Percentiles rank a stretch among this genome's conserved stretches.
Conservation (phyloP, 2,329 filamentous ascomycete species). For the Sphaceloma murrayae region DNA sequence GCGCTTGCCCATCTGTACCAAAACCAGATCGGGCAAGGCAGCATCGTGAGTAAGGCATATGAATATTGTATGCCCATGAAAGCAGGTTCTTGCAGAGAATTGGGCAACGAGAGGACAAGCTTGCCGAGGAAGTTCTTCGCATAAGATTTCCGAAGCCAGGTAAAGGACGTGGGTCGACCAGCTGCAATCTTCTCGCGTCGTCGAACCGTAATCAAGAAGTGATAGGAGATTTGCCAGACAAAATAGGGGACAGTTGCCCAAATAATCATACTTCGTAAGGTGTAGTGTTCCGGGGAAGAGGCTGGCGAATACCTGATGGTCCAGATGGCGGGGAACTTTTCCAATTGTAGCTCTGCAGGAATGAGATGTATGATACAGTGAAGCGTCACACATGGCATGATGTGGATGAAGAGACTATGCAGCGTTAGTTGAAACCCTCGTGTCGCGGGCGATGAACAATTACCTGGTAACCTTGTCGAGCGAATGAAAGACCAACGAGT, state of each 20-base stretch:
- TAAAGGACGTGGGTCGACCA: slow-evolving; percentile 90
- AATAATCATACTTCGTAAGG: slow-evolving; percentile 71
- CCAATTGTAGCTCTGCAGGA: slow-evolving; percentile 52
- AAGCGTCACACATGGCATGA: slow-evolving; percentile 92
- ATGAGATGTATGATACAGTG: slow-evolving; percentile 87
- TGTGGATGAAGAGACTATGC: slow-evolving; percentile 84
- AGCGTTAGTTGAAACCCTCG: slow-evolving; percentile 16
- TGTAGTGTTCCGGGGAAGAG: slow-evolving; percentile 70
- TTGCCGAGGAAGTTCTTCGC: slow-evolving; percentile 81
- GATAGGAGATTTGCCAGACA: slow-evolving; percentile 86
- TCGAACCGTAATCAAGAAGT: slow-evolving; percentile 89
- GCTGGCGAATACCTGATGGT: slow-evolving; percentile 61
- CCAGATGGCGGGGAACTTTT: slow-evolving; percentile 76
- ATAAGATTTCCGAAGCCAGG: slow-evolving; percentile 89
- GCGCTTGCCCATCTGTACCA: slow-evolving; percentile 73
- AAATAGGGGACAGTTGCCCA: slow-evolving; percentile 93
- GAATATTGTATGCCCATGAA: slow-evolving; percentile 95
- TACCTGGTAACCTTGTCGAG: slow-evolving; percentile 92
- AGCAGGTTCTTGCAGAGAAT: slow-evolving; percentile 67
- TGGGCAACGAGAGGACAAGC: slow-evolving; percentile 68
- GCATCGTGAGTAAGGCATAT: slow-evolving; percentile 86
- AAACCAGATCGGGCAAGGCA: slow-evolving; percentile 93
- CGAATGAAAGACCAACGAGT: slow-evolving; percentile 95
- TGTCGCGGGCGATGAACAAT: background rate
- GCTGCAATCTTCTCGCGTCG: slow-evolving; percentile 94